Conservation (phyloP, 495 filamentous ascomycete genomes). For the Penicillium angulare region DNA sequence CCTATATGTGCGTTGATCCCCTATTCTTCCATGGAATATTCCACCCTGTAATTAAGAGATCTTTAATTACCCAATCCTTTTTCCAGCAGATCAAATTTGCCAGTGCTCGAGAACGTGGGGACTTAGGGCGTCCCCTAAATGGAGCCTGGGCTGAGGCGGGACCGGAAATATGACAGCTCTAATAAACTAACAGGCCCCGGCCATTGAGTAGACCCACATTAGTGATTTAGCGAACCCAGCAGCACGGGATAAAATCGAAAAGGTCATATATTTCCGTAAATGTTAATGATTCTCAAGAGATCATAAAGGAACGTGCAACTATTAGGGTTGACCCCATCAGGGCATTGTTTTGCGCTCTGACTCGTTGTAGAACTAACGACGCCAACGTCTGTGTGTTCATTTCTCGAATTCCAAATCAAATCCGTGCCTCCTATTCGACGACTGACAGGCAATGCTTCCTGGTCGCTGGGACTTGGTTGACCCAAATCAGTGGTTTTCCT, state of each 20-base stretch:
- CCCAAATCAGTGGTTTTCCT: constrained; percentile 33
- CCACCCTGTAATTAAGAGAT: not conserved
- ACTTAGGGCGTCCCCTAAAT: constrained; percentile 14
- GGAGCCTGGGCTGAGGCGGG: constrained; percentile 18
- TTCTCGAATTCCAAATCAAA: constrained; percentile 25
- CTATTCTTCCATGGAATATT: no score
- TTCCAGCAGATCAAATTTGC: not conserved
- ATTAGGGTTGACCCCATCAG: constrained; percentile 10
- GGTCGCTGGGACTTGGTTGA: constrained; percentile 35
- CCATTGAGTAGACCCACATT: constrained; percentile 5
- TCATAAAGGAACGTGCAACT: constrained; percentile 14
- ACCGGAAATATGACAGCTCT: constrained; percentile 47
- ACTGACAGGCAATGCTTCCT: constrained; percentile 38
- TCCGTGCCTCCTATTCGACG: constrained; percentile 18
- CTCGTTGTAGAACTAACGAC: constrained; percentile 13
- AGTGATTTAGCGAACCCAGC: constrained; percentile 10
- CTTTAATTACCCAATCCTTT: no score
- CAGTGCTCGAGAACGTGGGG: constrained; percentile 21
- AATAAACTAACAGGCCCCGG: constrained; percentile 6
- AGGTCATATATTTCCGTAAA: not conserved
- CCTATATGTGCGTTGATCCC: no score
- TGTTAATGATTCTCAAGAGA: not conserved
- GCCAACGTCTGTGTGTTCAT: constrained; percentile 23
- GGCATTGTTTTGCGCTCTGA: constrained; percentile 12
- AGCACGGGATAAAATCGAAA: constrained; percentile 2